Evolutionary conservation across 2,329 filamentous ascomycete species (phyloP).

Genomic region (Alternaria hordeiaustralica): DNA sequence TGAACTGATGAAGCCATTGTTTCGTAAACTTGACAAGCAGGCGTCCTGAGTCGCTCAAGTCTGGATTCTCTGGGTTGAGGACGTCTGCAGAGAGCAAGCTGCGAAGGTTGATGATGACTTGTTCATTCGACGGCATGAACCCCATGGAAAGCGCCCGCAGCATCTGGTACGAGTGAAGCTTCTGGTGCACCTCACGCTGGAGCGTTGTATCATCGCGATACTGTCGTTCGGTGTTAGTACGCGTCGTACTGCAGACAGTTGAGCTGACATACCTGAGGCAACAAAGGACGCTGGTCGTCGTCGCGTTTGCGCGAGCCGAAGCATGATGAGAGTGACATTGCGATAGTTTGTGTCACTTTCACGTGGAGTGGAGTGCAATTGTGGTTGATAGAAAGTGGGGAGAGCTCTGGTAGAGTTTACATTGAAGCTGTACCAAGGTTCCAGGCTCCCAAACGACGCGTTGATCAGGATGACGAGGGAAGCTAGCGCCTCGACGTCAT

Average conservation of each 20-base stretch:
- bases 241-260: background rate
- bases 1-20: slow-evolving; percentile 78
- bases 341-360: slow-evolving; percentile 7
- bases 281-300: slow-evolving; percentile 73
- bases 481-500: slow-evolving; percentile 14
- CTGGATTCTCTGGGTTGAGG: slow-evolving; percentile 75
- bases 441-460: slow-evolving; percentile 1
- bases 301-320: slow-evolving; percentile 65
- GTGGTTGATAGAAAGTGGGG: background rate
- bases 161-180: slow-evolving; percentile 95
- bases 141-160: slow-evolving; percentile 79
- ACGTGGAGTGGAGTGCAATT: background rate
- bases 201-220: slow-evolving; percentile 82
- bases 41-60: slow-evolving; percentile 79
- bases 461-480: slow-evolving; percentile 15
- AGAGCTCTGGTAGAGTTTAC: slow-evolving; percentile 1
- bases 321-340: slow-evolving; percentile 64
- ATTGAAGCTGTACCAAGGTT: slow-evolving; percentile 5
- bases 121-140: slow-evolving; percentile 91
- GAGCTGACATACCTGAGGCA: slow-evolving; percentile 63
- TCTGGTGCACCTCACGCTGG: slow-evolving; percentile 75
- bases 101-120: slow-evolving; percentile 78
- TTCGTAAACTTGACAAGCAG: slow-evolving; percentile 74
- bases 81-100: slow-evolving; percentile 79
- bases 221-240: slow-evolving; percentile 6